phyloP scores from a whole-genome alignment of 1,284 basidiomycete species.

The Boletellus deceptivus region DNA sequence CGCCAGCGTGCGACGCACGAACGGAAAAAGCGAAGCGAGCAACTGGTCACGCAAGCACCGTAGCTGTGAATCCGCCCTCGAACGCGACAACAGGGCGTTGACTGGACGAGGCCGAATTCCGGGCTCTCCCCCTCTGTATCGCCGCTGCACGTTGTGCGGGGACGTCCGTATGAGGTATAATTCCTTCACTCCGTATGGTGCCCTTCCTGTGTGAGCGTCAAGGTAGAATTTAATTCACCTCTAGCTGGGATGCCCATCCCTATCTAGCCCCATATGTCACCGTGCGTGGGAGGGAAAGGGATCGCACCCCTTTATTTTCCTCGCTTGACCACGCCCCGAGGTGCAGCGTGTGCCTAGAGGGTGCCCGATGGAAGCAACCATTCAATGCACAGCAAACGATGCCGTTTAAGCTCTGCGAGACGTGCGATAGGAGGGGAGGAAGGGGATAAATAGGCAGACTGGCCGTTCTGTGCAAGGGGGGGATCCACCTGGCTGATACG shows the following conservation, averaged over 20 bases:
- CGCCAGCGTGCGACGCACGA: no score
- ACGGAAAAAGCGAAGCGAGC: no score
- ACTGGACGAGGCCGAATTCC: no score
- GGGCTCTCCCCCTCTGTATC: no score
- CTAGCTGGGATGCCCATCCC: no score
- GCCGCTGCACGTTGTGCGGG: no score
- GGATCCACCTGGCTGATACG: no score
- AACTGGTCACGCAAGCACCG: no score
- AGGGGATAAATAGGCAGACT: constrained; percentile 18
- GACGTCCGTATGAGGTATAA: background rate
- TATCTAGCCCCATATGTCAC: constrained; percentile 1
- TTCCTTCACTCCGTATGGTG: background rate
- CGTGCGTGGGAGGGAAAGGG: constrained; percentile 1
- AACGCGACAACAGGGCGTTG: no score
- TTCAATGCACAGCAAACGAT: background rate
- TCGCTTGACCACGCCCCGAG: background rate
- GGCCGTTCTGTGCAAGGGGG: background rate
- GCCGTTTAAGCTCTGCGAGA: background rate
- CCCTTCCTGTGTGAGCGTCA: constrained; percentile 8
- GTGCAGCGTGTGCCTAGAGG: background rate
- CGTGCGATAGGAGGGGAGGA: background rate
- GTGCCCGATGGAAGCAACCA: background rate
- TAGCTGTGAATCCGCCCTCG: no score
- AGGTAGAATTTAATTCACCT: background rate
- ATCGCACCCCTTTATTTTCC: background rate